These are phyloP conservation scores for Aspergillus ruber DNA, from an alignment of 2,329 filamentous ascomycete species.

Conservation along the genomic window DNA sequence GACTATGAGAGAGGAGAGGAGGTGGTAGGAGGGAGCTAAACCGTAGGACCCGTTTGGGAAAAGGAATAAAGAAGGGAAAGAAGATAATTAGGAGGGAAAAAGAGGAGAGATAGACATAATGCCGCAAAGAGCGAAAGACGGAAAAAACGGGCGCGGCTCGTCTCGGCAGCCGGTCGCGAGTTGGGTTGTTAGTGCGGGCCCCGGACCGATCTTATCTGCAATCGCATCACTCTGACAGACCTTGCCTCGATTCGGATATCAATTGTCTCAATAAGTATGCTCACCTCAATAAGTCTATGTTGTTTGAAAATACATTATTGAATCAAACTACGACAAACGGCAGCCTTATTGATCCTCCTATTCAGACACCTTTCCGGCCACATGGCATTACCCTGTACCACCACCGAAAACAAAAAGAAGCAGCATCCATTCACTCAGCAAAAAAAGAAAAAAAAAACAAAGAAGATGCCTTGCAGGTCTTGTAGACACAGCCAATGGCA, in stretches of 20 bases:
- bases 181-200: not conserved
- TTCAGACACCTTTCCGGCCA: not conserved
- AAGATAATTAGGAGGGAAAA: conserved; percentile 12
- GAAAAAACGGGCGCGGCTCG: conserved; percentile 29
- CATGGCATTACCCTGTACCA: not conserved
- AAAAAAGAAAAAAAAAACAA: not conserved
- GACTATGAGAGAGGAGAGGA: conserved; percentile 11
- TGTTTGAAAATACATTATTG: too few relatives aligned
- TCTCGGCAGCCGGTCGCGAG: conserved; percentile 23
- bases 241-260: not conserved
- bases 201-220: conserved; percentile 6
- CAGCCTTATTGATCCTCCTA: not conserved
- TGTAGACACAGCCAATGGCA: not conserved
- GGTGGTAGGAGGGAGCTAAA: conserved; percentile 3
- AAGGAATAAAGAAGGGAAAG: conserved; percentile 6
- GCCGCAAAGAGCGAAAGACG: conserved; percentile 4
- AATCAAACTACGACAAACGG: too few relatives aligned
- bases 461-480: too few relatives aligned
- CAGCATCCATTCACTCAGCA: not conserved
- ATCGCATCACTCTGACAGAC: not conserved
- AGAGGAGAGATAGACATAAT: conserved; percentile 4
- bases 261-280: not conserved
- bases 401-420: not conserved
- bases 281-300: too few relatives aligned
- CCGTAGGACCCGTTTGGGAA: not conserved